These are phyloP conservation scores for Tillandsia fasciculata DNA, from an alignment of 176 grass and related monocot genomes.

Conservation along the genomic window DNA sequence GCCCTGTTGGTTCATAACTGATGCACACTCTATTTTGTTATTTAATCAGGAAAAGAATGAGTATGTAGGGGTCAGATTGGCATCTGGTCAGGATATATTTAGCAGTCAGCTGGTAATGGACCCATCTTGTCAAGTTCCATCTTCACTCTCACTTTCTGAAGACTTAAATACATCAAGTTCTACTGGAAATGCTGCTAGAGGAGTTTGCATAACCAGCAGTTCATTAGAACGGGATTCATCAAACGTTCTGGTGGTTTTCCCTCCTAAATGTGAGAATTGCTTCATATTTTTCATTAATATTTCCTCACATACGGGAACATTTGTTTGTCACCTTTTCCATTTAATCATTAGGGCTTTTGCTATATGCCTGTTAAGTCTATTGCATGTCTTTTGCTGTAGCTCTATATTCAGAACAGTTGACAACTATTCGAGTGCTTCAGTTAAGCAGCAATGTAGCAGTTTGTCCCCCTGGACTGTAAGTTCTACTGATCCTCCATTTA, in stretches of 20 bases:
- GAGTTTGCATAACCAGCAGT: slow-evolving; percentile 68
- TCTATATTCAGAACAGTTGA: slow-evolving; percentile 51
- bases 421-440: slow-evolving; percentile 65
- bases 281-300: background rate
- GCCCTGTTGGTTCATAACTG: background rate
- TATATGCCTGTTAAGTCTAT: slow-evolving; percentile 16
- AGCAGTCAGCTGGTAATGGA: slow-evolving; percentile 68
- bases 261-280: slow-evolving; percentile 78
- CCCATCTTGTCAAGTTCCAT: slow-evolving; percentile 57
- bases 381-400: slow-evolving; percentile 44
- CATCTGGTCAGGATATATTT: slow-evolving; percentile 84
- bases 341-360: slow-evolving; percentile 1
- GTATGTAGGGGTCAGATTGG: slow-evolving; percentile 66
- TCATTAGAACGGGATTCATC: slow-evolving; percentile 48
- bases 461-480: slow-evolving; percentile 81
- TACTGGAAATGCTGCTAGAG: slow-evolving; percentile 45
- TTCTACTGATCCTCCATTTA: background rate
- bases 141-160: slow-evolving; percentile 34
- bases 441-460: slow-evolving; percentile 83
- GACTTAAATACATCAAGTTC: slow-evolving; percentile 20
- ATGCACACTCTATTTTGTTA: slow-evolving; percentile 3
- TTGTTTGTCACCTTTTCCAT: background rate
- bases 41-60: slow-evolving; percentile 48
- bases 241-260: slow-evolving; percentile 76
- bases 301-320: slow-evolving; percentile 8